phyloP scores from a whole-genome alignment of 345 rosid genomes.

The Salix koriyanagi region DNA sequence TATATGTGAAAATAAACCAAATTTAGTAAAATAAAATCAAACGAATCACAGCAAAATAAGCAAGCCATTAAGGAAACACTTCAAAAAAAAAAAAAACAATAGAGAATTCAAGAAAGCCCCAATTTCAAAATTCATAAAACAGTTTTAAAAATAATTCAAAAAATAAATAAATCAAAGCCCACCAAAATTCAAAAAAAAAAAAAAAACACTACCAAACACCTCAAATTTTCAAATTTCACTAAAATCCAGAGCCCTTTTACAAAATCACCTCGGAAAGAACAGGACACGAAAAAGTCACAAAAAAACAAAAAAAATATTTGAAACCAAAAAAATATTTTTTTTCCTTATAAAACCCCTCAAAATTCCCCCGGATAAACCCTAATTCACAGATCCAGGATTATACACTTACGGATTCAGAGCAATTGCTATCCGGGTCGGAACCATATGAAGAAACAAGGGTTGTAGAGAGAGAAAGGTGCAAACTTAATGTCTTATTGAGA shows the following conservation, averaged over 20 bases:
- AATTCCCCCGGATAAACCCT: slow-evolving; percentile 33
- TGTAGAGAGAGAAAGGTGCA: slow-evolving; percentile 17
- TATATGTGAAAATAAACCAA: background rate
- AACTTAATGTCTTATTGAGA: slow-evolving; percentile 5
- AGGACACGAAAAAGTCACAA: background rate
- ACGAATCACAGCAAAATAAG: background rate
- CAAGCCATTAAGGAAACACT: background rate
- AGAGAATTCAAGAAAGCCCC: background rate
- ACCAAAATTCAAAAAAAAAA: slow-evolving; percentile 5
- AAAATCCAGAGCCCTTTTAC: background rate
- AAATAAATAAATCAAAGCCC: background rate
- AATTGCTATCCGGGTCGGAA: slow-evolving; percentile 12
- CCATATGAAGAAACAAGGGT: slow-evolving; percentile 2
- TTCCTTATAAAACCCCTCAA: background rate
- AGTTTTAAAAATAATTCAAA: background rate
- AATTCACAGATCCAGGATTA: slow-evolving; percentile 36
- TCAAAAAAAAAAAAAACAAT: background rate
- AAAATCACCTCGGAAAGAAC: slow-evolving; percentile 6
- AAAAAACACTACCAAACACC: background rate
- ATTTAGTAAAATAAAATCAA: background rate
- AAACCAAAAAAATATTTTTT: background rate
- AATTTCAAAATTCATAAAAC: background rate
- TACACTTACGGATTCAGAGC: slow-evolving; percentile 29
- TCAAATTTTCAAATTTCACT: background rate
- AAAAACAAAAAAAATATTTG: background rate